Conservation (phyloP, 306 rosid genomes). For the Hylodesmum podocarpum region DNA sequence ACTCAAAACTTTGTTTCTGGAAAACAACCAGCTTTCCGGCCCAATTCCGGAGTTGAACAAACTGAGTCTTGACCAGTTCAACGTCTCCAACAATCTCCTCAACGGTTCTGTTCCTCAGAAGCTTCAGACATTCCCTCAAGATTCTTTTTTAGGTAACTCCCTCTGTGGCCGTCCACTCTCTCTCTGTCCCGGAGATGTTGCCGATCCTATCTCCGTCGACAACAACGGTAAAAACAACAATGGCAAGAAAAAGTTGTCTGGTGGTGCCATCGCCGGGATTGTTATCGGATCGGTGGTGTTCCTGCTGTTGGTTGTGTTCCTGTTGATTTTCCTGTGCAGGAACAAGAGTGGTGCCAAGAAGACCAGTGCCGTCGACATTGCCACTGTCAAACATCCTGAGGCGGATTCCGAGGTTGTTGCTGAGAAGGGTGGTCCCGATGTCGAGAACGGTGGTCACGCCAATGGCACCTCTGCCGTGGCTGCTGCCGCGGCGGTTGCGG, state of each 20-base stretch:
- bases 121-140: constrained; percentile 35
- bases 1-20: constrained; percentile 49
- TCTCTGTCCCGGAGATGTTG: constrained; percentile 39
- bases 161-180: constrained; percentile 64
- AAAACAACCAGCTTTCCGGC: constrained; percentile 47
- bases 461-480: constrained; percentile 38
- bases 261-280: constrained; percentile 61
- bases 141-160: constrained; percentile 55
- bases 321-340: constrained; percentile 46
- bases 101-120: constrained; percentile 59
- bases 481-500: constrained; percentile 13
- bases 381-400: constrained; percentile 40
- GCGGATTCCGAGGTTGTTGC: constrained; percentile 29
- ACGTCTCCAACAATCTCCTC: constrained; percentile 56
- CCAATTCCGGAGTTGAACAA: constrained; percentile 36
- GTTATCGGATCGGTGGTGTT: constrained; percentile 54
- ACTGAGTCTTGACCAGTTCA: constrained; percentile 50
- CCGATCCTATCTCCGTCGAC: constrained; percentile 22
- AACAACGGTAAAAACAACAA: not conserved
- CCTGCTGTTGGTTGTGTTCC: constrained; percentile 39
- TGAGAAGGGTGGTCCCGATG: constrained; percentile 34
- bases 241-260: constrained; percentile 38
- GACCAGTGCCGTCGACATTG: constrained; percentile 45
- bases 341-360: constrained; percentile 43
- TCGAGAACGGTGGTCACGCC: constrained; percentile 40